These are phyloP conservation scores for Pythium brassicae DNA, from an alignment of 352 stramenopile species.

Conservation along the genomic window DNA sequence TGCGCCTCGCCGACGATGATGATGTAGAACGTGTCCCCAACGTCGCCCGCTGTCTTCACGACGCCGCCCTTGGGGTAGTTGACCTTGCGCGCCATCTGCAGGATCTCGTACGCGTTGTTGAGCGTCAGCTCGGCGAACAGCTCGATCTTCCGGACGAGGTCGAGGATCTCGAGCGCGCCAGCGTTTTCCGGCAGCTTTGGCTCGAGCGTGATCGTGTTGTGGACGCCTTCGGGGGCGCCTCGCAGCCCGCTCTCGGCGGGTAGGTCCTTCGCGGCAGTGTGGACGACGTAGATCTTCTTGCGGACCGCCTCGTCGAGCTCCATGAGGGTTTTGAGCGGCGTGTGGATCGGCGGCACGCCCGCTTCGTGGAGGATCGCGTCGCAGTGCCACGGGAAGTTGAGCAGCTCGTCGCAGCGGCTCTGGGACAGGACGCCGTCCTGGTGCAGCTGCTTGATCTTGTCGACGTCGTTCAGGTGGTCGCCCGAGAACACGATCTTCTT, in stretches of 20 bases:
- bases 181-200: conserved; percentile 74
- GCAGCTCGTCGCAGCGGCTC: conserved; percentile 84
- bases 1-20: conserved; percentile 78
- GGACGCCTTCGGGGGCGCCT: conserved; percentile 85
- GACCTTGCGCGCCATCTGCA: conserved; percentile 77
- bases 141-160: conserved; percentile 83
- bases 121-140: conserved; percentile 78
- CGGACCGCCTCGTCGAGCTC: conserved; percentile 88
- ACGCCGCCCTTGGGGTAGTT: conserved; percentile 52
- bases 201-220: conserved; percentile 85
- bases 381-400: conserved; percentile 92
- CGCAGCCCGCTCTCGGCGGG: conserved; percentile 70
- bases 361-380: conserved; percentile 94
- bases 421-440: conserved; percentile 86
- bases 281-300: conserved; percentile 92
- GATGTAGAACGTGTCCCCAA: conserved; percentile 73
- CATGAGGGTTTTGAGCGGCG: conserved; percentile 91
- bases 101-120: conserved; percentile 83
- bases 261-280: conserved; percentile 88
- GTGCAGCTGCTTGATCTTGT: conserved; percentile 75
- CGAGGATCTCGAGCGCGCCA: conserved; percentile 74
- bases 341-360: conserved; percentile 94
- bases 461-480: conserved; percentile 95
- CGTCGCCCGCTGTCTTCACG: conserved; percentile 44
- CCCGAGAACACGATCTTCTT: conserved; percentile 95